Base-by-base conservation (phyloP, 208 protist species). In the Vickermania spadyakhi region DNA sequence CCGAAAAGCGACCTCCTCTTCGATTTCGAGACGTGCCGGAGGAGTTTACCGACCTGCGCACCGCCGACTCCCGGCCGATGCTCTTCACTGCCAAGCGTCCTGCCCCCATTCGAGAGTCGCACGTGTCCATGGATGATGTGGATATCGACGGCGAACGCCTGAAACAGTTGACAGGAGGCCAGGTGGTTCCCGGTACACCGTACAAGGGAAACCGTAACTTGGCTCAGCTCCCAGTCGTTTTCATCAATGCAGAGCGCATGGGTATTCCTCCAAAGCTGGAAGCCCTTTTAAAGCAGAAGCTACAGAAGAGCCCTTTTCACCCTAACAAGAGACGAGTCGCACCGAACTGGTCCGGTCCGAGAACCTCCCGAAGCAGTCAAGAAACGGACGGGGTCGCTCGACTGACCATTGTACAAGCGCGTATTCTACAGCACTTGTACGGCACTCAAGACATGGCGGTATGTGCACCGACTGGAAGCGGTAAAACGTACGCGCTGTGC, bases 401-500 rank as follows among this genome's bases (percentile, higher is more conserved):
- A 1, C 68, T 96, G 14, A 96, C 89, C 18, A 69, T 77, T 13
- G 81, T 89, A 25, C 89, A 96, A 73, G 89, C 89, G 7, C 78
- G 84, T 41, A 81, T 90, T 5, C 63, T 96, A 57, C 85, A 96
- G 60, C 84, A 93, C 68, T 67, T 93, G 42, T 96, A 96, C 68
- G 89, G 75, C 23, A 69, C 49, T 1, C 74, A 91, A 59, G 89
- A 96, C 64, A 84, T 90, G 13, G 85, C 85, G 3, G 77, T 93
- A 21, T 96, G 89, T 55, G 85, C 85, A 2, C 89, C 89, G n/a
- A 96, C 89, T 3, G 89, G 89, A 13, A 91, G 79, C 26, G 89
- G 89, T 3, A 96, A 96, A 58, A 96, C 89, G 7, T 89, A 93
- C 56, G 85, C 83, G 0, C 72, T 96, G 4, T 96, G 89, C 56